Conservation (phyloP, 495 filamentous ascomycete genomes). For the Aspergillus indologenus region DNA sequence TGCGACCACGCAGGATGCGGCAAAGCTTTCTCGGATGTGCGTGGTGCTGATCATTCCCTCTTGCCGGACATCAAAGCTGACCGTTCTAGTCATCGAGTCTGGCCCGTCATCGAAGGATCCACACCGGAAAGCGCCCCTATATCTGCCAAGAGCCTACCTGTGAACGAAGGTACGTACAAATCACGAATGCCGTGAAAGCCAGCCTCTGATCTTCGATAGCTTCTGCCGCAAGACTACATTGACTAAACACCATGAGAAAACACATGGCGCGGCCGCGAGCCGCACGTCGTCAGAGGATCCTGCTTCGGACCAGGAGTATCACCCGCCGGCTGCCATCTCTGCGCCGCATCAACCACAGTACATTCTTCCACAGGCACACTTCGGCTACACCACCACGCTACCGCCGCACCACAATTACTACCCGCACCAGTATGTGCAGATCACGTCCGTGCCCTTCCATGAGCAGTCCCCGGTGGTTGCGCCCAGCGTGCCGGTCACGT, state of each 20-base stretch:
- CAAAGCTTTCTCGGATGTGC: conserved; percentile 85
- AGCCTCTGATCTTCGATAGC: conserved; percentile 36
- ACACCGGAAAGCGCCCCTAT: conserved; percentile 84
- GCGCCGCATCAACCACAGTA: conserved; percentile 33
- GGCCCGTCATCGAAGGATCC: conserved; percentile 80
- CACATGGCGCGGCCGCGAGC: conserved; percentile 58
- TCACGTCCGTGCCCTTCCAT: conserved; percentile 32
- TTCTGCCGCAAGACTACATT: conserved; percentile 88
- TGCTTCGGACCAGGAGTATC: conserved; percentile 41
- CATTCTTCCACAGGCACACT: conserved; percentile 38
- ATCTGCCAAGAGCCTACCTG: conserved; percentile 76
- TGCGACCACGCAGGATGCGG: conserved; percentile 77
- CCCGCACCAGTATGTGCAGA: conserved; percentile 33
- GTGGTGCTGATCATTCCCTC: conserved; percentile 23
- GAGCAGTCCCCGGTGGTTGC: conserved; percentile 32
- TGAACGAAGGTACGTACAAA: conserved; percentile 63
- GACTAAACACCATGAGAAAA: conserved; percentile 74
- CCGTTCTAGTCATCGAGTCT: conserved; percentile 73
- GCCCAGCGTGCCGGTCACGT: conserved; percentile 32
- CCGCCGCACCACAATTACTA: conserved; percentile 38
- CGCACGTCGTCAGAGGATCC: conserved; percentile 44
- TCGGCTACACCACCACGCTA: conserved; percentile 31
- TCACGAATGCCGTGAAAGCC: neutral
- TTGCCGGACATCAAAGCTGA: conserved; percentile 2
- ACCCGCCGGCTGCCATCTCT: conserved; percentile 16